Evolutionary conservation across 495 filamentous ascomycete genomes (phyloP), one percentile per base, ranked within the genome.

Genomic region (Penicillium cosmopolitanum): DNA sequence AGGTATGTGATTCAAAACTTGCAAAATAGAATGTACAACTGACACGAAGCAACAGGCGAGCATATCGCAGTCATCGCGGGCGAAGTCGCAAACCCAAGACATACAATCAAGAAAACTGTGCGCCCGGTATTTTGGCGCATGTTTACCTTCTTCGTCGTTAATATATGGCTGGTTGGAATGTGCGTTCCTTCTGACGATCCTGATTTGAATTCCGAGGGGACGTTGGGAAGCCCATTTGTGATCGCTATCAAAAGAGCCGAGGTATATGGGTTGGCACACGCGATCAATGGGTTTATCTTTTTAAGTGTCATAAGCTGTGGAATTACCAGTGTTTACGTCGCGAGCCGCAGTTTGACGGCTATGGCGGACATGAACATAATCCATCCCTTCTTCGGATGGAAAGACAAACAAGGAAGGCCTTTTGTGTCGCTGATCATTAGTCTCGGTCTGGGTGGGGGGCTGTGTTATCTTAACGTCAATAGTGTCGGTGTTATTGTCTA

Each of bases 121-220:
- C 56, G 64, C 31, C 69, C 69, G 0, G 63, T 72, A 7, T 72
- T 72, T 48, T 72, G 66, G 66, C 67, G 69, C 44, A 72, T 72
- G 69, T 69, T 69, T 21, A 66, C 69, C 5, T 72, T 72, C 44
- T 72, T 72, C 16, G 65, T 72, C 10, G 65, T 69, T 8, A 69
- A 69, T 31, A 69, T 72, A 31, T 72, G 69, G 66, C 65, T 72
- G 0, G 67, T 72, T 19, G 69, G 69, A 9, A 67, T 72, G 66
- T 72, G 69, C 44, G 62, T 72, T 4, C 66, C 69, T 25, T 67
- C 53, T 5, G 31, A 69, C 43, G 69, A 72, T 15, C 23, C 40
- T 0, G 50, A 65, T 28, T 61, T 72, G 4, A 67, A 58, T n/a
- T 58, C 61, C 0, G 63, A 60, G n/a, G 69, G 69, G 19, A 67